A percentile compares a stretch with the other conserved stretches of the same genome.
Conservation (phyloP, 1,284 basidiomycete genomes). For the Ceratobasidium sp. region DNA sequence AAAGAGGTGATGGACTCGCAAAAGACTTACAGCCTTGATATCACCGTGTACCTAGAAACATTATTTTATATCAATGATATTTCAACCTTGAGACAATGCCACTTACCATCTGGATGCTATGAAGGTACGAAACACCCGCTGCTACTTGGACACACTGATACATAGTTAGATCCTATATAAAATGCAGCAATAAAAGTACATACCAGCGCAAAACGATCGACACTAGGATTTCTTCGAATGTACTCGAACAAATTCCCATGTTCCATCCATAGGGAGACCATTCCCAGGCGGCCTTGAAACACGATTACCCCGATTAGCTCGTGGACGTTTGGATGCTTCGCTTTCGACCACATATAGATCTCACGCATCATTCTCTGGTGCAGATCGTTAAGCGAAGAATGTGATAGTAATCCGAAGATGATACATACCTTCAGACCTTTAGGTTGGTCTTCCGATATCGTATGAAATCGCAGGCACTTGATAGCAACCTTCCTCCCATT, state of each 20-base stretch:
- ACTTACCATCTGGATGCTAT: conserved; percentile 3
- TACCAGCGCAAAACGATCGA: conserved; percentile 11
- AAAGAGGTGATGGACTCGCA: neutral
- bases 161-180: too few relatives aligned
- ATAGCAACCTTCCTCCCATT: conserved; percentile 12
- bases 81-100: neutral
- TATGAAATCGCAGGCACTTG: neutral
- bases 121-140: conserved; percentile 14
- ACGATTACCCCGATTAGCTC: conserved; percentile 3
- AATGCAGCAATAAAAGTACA: too few relatives aligned
- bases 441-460: neutral
- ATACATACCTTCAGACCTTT: conserved; percentile 1
- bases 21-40: too few relatives aligned
- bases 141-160: conserved; percentile 17
- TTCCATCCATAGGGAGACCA: conserved; percentile 30
- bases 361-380: conserved; percentile 10
- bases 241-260: conserved; percentile 20
- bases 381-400: neutral
- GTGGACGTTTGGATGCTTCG: conserved; percentile 12
- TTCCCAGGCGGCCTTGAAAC: conserved; percentile 15
- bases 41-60: too few relatives aligned
- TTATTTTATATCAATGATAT: neutral
- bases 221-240: neutral
- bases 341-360: conserved; percentile 22
- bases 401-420: neutral